Evolutionary conservation across 148 eudicot species (phyloP).

Genomic region (Arbutus unedo): DNA sequence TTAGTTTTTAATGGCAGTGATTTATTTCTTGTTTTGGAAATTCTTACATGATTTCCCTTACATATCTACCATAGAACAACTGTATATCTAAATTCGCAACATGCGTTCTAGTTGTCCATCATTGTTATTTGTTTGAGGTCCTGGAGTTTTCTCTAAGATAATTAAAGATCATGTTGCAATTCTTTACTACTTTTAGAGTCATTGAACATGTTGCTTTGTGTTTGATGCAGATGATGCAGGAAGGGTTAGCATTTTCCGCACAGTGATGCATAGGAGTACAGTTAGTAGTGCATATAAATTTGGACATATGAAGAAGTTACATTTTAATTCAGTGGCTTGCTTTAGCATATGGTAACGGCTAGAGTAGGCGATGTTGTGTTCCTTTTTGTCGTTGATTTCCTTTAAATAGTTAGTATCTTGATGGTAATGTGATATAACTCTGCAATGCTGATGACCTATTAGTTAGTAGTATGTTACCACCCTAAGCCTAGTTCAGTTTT

Average conservation of each 20-base stretch:
- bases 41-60: neutral
- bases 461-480: neutral
- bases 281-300: neutral
- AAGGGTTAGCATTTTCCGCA: neutral
- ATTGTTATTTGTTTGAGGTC: too few species aligned
- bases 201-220: neutral
- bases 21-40: neutral
- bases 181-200: neutral
- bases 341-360: neutral
- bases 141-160: too few species aligned
- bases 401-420: neutral
- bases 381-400: neutral
- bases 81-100: too few species aligned
- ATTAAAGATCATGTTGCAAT: too few species aligned
- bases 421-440: neutral
- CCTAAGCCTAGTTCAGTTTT: neutral
- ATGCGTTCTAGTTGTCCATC: too few species aligned
- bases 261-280: neutral
- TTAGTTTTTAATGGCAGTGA: neutral
- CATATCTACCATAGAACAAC: too few species aligned
- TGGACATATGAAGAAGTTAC: neutral
- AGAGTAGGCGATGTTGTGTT: neutral
- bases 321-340: neutral
- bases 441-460: neutral
- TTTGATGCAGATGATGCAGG: neutral